Evolutionary conservation across 176 grass and related monocot genomes (phyloP), one percentile per base, ranked within the genome.

Genomic region (Poa pratensis): DNA sequence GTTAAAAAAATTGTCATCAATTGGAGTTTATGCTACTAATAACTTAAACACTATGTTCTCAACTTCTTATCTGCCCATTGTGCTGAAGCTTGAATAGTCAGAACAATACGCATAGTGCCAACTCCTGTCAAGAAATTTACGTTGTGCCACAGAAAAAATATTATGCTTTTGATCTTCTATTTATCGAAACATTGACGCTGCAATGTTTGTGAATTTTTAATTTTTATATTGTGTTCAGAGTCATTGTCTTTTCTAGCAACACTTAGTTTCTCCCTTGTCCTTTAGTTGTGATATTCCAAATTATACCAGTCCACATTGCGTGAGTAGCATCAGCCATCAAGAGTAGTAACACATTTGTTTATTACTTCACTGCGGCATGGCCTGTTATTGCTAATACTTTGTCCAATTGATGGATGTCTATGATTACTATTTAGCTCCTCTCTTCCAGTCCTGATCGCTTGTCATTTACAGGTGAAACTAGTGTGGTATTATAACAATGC

Each of bases 401-500:
- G 9, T 32, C 22, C 0, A 7, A 32, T 18, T 66, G 48, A 37
- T 76, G 42, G 19, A 5, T 70, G 23, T 42, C n/a, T 26, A 35
- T 13, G 2, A 6, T 39, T 70, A 18, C 3, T 78, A 23, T 24
- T 75, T 63, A 37, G 23, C 30, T 58, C 42, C 1, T n/a, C 40
- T 88, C 48, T 35, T 65, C 32, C 23, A 48, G 14, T 73, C 58
- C 48, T 80, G 37, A 59, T 82, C 5, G 19, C 19, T 60, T 68
- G 15, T 39, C 12, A 9, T 85, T 32, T 82, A 64, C 63, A 90
- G 88, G 88, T 90, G 67, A 90, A 98, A 86, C 59, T 95, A 82
- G 96, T 98, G 23, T 98, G 96, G 96, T 98, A 98, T 77, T 98
- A 98, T 84, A 95, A 98, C 73, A 98, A 98, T 86, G 96, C 93